phyloP scores from a whole-genome alignment of 2,329 filamentous ascomycete genomes.

The Ophioceras dolichostomum region DNA sequence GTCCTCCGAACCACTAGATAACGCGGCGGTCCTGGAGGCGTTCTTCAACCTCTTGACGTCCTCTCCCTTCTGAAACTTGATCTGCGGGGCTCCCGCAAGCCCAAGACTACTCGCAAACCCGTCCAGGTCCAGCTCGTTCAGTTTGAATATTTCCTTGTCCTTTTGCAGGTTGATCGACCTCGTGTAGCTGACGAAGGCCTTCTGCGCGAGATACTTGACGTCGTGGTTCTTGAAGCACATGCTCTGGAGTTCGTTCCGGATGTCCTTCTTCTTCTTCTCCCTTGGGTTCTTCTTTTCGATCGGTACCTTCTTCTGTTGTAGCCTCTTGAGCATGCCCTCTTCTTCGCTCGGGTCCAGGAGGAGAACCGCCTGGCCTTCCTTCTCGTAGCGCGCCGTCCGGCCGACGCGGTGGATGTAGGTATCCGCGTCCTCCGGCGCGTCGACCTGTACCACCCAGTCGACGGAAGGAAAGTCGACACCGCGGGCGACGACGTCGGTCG shows the following conservation, averaged over 20 bases:
- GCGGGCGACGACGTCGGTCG: constrained; percentile 88
- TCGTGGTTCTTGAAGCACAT: constrained; percentile 95
- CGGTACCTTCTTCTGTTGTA: constrained; percentile 83
- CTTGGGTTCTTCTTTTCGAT: constrained; percentile 79
- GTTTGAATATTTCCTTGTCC: constrained; percentile 82
- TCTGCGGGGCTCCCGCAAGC: constrained; percentile 80
- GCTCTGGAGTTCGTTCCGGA: constrained; percentile 76
- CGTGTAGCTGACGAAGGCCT: constrained; percentile 86
- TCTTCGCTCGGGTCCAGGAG: constrained; percentile 92
- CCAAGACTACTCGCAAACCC: constrained; percentile 77
- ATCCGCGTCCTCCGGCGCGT: constrained; percentile 91
- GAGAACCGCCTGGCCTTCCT: constrained; percentile 73
- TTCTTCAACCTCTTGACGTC: constrained; percentile 84
- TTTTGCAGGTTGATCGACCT: constrained; percentile 78
- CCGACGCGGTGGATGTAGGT: constrained; percentile 97
- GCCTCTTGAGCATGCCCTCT: constrained; percentile 71
- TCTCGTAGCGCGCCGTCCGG: constrained; percentile 85
- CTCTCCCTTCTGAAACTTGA: constrained; percentile 86
- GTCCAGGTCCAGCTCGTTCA: constrained; percentile 74
- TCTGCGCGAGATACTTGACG: constrained; percentile 89
- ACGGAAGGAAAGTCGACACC: constrained; percentile 94
- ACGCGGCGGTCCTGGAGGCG: constrained; percentile 54
- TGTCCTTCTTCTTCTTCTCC: constrained; percentile 77
- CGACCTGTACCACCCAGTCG: constrained; percentile 98
- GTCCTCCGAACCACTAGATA: constrained; percentile 53